Evolutionary conservation across 2,329 filamentous ascomycete species (phyloP), one percentile per base, ranked within the genome.

Genomic region (Pseudocercospora fijiensis): DNA sequence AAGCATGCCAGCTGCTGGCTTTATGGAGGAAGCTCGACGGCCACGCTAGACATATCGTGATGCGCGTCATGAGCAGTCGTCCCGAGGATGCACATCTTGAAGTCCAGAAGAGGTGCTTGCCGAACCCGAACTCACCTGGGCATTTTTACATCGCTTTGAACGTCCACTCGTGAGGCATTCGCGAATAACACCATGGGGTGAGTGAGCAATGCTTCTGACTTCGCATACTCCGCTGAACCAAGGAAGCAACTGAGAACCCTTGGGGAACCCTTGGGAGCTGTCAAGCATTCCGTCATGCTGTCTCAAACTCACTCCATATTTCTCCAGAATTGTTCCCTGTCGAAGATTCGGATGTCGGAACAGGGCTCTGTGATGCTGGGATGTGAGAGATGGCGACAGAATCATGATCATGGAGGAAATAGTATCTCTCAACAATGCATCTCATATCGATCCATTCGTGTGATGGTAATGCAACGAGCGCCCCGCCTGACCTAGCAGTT

Each of bases 221-320:
- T 24, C 49, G 16, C 13, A 5, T 53, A n/a, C 49, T 53, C 49
- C 49, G 49, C 49, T n/a, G 22, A 53, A 10, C 49, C 22, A 28
- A 24, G 26, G 28, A 28, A n/a, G 16, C 49, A 30, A 27, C 20
- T 16, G 16, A 7, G 49, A 28, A n/a, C 16, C 49, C 26, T 28
- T 53, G 22, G 13, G 24, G 49, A 28, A n/a, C 16, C 49, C 26
- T 28, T 53, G 22, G 13, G 24, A n/a, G 49, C 49, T 27, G 20
- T 53, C 49, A 53, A n/a, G 49, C 26, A 53, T 53, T 53, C 26
- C 24, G 45, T n/a, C 45, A 49, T 49, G 45, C 45, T 26, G 20
- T 49, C 45, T 49, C 20, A 49, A 49, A 49, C 45, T 49, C 45
- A 49, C 45, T 53, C 49, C 49, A 53, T 26, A 53, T 28, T 53